Evolutionary conservation across 108 stramenopile species (phyloP), one percentile per base, ranked within the genome.

Genomic region (Conticribra weissflogii): DNA sequence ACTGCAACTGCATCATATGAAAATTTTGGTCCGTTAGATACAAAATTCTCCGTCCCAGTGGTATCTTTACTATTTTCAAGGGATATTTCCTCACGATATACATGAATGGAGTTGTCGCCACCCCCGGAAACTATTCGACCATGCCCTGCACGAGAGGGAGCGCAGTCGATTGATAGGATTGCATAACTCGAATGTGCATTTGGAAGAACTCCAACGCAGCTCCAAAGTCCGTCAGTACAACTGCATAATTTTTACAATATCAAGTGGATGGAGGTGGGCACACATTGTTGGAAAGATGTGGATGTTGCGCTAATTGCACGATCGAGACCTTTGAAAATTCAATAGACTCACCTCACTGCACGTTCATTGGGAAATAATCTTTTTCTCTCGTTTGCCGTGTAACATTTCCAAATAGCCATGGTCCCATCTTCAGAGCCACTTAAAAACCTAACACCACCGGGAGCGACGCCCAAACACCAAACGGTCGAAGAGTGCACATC

Each of bases 391-490:
- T 60, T 47, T 8, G 70, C 62, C 7, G 94, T 91, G 65, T 87
- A 87, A 52, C 66, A 46, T 68, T 88, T 92, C 72, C 81, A 88
- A 53, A 95, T 87, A 9, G 84, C 92, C 36, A 95, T 62, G 34
- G 81, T 67, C 17, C 86, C 85, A 65, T 91, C 89, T 19, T 84
- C 88, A 19, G 87, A 88, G 1, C 93, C 91, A n/a, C 83, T 80
- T 4, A 93, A 77, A n/a, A 97, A 31, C 3, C 93, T 83, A 17
- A 76, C 81, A n/a, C 87, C 86, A 1, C 91, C 86, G 5, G 92
- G 92, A 17, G 88, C 80, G 15, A 96, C 23, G n/a, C 85, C 83
- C 24, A 98, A 29, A 41, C 82, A 71, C 99, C 98, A 98, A 9
- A 98, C 90, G 1, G 97, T 97, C 23, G 87, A 85, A 4, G 80